Conservation (phyloP, 257 asterid species). For the Misopates orontium region DNA sequence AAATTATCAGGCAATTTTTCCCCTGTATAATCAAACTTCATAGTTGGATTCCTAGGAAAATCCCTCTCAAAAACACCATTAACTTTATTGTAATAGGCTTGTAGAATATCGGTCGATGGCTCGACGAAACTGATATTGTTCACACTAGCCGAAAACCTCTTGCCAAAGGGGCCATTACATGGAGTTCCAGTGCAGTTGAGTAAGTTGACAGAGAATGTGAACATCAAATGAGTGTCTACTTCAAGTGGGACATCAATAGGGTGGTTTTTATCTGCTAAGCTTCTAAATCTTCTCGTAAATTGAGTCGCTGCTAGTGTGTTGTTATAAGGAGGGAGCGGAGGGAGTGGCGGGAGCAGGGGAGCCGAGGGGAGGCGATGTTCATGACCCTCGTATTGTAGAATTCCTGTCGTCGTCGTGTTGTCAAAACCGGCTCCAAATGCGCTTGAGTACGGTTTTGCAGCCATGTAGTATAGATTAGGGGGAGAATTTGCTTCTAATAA, state of each 20-base stretch:
- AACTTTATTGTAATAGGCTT: slow-evolving; percentile 33
- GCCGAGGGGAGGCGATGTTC: slow-evolving; percentile 4
- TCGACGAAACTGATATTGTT: slow-evolving; percentile 46
- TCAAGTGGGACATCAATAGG: slow-evolving; percentile 30
- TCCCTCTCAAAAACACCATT: slow-evolving; percentile 32
- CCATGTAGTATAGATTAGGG: slow-evolving; percentile 35
- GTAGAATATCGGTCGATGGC: slow-evolving; percentile 35
- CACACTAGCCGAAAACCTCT: slow-evolving; percentile 50
- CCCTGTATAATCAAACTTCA: slow-evolving; percentile 44
- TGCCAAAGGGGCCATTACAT: slow-evolving; percentile 48
- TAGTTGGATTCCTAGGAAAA: slow-evolving; percentile 44
- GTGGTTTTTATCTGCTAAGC: slow-evolving; percentile 28
- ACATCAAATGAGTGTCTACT: slow-evolving; percentile 29
- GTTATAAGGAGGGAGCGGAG: slow-evolving; percentile 39
- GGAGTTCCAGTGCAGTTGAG: slow-evolving; percentile 30
- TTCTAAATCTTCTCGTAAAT: slow-evolving; percentile 35
- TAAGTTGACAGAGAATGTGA: slow-evolving; percentile 39
- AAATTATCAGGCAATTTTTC: slow-evolving; percentile 23
- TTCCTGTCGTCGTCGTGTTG: slow-evolving; percentile 40
- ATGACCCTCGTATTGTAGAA: slow-evolving; percentile 23
- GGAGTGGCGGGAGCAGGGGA: slow-evolving; percentile 22
- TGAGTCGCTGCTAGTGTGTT: slow-evolving; percentile 31
- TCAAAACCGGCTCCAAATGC: slow-evolving; percentile 50
- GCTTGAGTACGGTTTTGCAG: slow-evolving; percentile 39
- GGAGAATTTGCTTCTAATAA: slow-evolving; percentile 31